Evolutionary conservation across 2,329 filamentous ascomycete species (phyloP).

Genomic region (Neofusicoccum umdonicola): DNA sequence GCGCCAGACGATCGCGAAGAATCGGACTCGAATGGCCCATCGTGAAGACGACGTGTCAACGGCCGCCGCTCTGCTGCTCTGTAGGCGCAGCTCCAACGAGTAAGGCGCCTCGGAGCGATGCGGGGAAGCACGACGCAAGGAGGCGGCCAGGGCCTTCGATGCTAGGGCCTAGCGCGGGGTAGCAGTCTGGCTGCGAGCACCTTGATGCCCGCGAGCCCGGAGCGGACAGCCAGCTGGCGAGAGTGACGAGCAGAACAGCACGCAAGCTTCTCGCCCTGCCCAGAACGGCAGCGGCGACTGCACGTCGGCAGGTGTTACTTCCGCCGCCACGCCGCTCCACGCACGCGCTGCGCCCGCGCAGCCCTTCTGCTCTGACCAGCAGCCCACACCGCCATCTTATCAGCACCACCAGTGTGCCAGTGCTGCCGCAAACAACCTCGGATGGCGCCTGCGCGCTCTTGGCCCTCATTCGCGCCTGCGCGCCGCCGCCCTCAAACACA

Average conservation of each 20-base stretch:
- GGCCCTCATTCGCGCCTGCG: background rate
- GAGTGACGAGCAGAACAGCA: background rate
- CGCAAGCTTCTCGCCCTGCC: constrained; percentile 9
- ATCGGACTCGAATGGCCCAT: background rate
- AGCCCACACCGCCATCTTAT: constrained; percentile 7
- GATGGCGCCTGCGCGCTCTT: background rate
- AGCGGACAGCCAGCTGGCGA: background rate
- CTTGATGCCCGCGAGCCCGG: constrained; percentile 7
- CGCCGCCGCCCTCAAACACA: background rate
- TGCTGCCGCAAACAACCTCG: background rate
- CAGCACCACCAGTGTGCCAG: background rate
- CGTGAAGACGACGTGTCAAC: constrained; percentile 10
- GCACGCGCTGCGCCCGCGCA: background rate
- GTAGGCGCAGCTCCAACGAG: constrained; percentile 14
- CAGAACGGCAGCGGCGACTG: constrained; percentile 4
- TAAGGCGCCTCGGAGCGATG: constrained; percentile 6
- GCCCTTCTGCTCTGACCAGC: background rate
- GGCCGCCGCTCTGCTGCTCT: constrained; percentile 7
- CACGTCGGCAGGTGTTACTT: constrained; percentile 1
- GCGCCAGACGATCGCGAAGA: constrained; percentile 5
- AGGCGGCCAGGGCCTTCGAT: background rate
- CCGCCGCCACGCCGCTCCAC: background rate
- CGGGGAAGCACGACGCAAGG: constrained; percentile 14
- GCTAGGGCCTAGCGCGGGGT: constrained; percentile 10
- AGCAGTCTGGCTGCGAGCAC: background rate